Evolutionary conservation across 1,139 yeast genomes (phyloP), one percentile per base, ranked within the genome.

Genomic region (Hanseniaspora uvarum): DNA sequence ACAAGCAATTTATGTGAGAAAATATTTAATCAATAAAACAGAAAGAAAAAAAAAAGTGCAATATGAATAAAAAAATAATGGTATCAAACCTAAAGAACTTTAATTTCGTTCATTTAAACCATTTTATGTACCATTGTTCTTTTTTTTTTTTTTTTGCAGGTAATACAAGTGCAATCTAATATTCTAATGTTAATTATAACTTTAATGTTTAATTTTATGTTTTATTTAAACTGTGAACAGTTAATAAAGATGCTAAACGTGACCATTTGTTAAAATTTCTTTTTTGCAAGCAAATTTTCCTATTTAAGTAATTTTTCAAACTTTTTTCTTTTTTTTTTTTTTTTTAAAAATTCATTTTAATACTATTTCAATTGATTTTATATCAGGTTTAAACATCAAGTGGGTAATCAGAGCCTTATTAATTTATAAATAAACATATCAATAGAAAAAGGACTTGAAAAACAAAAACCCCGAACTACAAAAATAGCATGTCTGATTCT

Each of bases 401-500:
- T n/a, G n/a, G n/a, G n/a, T n/a, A n/a, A n/a, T n/a, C n/a, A n/a
- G n/a, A n/a, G n/a, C n/a, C n/a, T n/a, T n/a, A n/a, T n/a, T n/a
- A n/a, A n/a, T n/a, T n/a, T n/a, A n/a, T n/a, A n/a, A n/a, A n/a
- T n/a, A n/a, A n/a, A n/a, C n/a, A n/a, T n/a, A n/a, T n/a, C n/a
- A 40, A 26, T 4, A 10, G 23, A n/a, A 40, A n/a, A n/a, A 26
- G 1, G 3, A 8, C 14, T 5, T 2, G 10, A n/a, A 5, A 7
- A 18, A 16, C 3, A 26, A 28, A 41, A 28, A 41, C 14, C 24
- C 31, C 7, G 4, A 31, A n/a, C 5, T 31, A n/a, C n/a, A n/a
- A n/a, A 26, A 8, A 31, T 10, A 23, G 19, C 8, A 41, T 39
- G 46, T 28, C 39, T 24, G 46, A 48, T 45, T 54, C 63, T 52